These are phyloP conservation scores for Dothidotthia symphoricarpi DNA, from an alignment of 2,329 filamentous ascomycete species.

Conservation along the genomic window DNA sequence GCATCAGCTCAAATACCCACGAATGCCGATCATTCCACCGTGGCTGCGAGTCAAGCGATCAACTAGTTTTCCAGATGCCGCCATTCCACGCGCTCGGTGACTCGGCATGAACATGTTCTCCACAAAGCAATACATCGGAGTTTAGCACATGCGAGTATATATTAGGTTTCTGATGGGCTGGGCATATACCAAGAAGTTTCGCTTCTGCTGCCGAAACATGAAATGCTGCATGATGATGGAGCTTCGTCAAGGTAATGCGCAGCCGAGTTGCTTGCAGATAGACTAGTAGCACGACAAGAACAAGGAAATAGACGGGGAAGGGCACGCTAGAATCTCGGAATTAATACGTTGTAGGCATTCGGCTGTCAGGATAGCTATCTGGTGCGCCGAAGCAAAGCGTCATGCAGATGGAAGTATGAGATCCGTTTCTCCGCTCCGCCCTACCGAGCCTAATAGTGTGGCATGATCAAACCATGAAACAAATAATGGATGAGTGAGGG, in stretches of 20 bases:
- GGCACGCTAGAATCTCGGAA: too few relatives aligned
- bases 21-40: not conserved
- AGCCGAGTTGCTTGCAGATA: slow-evolving; percentile 11
- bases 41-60: slow-evolving; percentile 6
- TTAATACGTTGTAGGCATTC: too few relatives aligned
- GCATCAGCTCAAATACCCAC: not conserved
- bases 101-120: slow-evolving; percentile 8
- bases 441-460: slow-evolving; percentile 7
- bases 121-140: slow-evolving; percentile 15
- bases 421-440: slow-evolving; percentile 11
- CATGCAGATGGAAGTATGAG: not conserved
- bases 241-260: slow-evolving; percentile 2
- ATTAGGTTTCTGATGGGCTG: slow-evolving; percentile 4
- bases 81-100: slow-evolving; percentile 9
- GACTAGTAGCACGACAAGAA: too few relatives aligned
- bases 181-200: slow-evolving; percentile 12
- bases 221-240: slow-evolving; percentile 5
- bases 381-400: slow-evolving; percentile 12
- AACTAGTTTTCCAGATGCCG: slow-evolving; percentile 11
- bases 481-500: slow-evolving; percentile 2
- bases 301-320: slow-evolving; percentile 5
- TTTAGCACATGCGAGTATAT: not conserved
- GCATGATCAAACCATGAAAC: slow-evolving; percentile 6
- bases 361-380: not conserved
- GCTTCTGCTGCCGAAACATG: slow-evolving; percentile 6